These are phyloP conservation scores for Leccinellum luteum DNA, from an alignment of 768 basidiomycete species.

Conservation along the genomic window DNA sequence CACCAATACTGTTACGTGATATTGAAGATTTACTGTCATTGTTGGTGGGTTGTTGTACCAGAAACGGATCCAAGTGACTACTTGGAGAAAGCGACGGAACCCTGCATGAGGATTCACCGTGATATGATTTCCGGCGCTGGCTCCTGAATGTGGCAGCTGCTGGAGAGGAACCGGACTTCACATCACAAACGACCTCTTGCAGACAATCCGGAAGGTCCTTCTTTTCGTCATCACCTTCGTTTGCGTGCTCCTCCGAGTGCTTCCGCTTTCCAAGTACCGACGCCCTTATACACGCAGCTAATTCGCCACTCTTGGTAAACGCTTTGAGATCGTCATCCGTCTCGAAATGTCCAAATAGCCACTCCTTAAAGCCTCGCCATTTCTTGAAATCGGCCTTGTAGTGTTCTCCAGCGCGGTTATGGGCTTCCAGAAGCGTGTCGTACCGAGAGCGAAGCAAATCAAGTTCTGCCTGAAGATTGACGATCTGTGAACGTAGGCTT, in stretches of 20 bases:
- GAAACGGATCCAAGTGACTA: constrained; percentile 11
- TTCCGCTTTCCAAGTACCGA: constrained; percentile 30
- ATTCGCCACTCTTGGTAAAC: constrained; percentile 29
- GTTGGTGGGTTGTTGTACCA: neutral
- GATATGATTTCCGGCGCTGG: constrained; percentile 19
- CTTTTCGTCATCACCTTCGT: constrained; percentile 5
- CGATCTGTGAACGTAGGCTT: constrained; percentile 13
- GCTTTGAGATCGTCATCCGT: constrained; percentile 28
- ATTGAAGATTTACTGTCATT: neutral
- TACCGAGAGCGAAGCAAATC: constrained; percentile 40
- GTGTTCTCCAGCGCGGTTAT: constrained; percentile 43
- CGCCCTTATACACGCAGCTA: constrained; percentile 20
- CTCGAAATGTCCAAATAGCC: constrained; percentile 38
- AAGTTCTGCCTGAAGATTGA: constrained; percentile 31
- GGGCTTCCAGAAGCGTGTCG: constrained; percentile 42
- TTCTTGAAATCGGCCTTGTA: constrained; percentile 54
- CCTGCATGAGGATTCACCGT: constrained; percentile 10
- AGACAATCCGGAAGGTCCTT: neutral
- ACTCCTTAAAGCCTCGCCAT: constrained; percentile 47
- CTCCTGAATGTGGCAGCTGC: neutral
- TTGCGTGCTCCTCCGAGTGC: constrained; percentile 18
- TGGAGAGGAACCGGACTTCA: constrained; percentile 1
- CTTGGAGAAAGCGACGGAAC: constrained; percentile 3
- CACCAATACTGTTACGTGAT: constrained; percentile 8
- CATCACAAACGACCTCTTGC: constrained; percentile 2